These are phyloP conservation scores for Epichloe typhina DNA, from an alignment of 2,329 filamentous ascomycete genomes.

Conservation along the genomic window DNA sequence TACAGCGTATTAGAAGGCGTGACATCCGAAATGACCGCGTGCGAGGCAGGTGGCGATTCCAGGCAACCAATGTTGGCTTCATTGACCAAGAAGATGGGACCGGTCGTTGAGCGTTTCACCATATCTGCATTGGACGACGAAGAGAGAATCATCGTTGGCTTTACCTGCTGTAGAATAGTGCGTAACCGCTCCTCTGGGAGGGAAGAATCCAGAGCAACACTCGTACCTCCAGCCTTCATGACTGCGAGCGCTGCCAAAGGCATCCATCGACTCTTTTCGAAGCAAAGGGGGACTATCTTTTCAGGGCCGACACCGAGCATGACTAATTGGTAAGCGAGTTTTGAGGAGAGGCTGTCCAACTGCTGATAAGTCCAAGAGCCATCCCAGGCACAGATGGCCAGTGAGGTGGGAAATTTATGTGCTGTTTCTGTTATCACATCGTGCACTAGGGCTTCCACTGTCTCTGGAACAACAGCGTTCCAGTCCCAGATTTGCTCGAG, in stretches of 20 bases:
- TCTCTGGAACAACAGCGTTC: conserved; percentile 8
- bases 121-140: background rate
- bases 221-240: conserved; percentile 16
- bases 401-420: conserved; percentile 1
- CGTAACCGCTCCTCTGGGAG: conserved; percentile 10
- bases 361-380: conserved; percentile 26
- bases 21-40: background rate
- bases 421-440: conserved; percentile 10
- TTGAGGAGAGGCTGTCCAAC: conserved; percentile 10
- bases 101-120: background rate
- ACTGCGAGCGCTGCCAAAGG: conserved; percentile 14
- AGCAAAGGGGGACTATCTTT: conserved; percentile 12
- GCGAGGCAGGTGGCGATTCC: background rate
- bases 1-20: background rate
- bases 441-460: conserved; percentile 10
- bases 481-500: conserved; percentile 8
- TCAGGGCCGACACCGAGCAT: background rate
- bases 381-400: conserved; percentile 18
- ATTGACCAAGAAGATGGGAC: background rate
- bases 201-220: conserved; percentile 13
- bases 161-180: conserved; percentile 6
- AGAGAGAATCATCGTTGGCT: conserved; percentile 4
- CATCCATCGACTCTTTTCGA: conserved; percentile 15
- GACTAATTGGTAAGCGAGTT: conserved; percentile 8
- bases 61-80: background rate